phyloP scores from a whole-genome alignment of 2,329 filamentous ascomycete species.

The Alternaria longipes region DNA sequence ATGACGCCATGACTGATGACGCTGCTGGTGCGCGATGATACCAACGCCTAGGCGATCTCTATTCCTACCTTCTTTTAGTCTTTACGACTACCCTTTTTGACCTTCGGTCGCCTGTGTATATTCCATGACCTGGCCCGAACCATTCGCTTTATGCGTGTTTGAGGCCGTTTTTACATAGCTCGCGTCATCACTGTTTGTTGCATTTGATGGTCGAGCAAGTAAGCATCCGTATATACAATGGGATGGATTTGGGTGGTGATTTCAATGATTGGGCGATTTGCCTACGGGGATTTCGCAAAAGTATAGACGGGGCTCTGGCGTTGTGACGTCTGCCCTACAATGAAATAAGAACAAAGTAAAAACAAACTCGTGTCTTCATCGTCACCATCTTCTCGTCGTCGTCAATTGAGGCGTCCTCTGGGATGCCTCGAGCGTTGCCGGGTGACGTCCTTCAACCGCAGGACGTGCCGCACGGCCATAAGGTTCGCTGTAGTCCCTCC shows the following conservation, averaged over 20 bases:
- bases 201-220: conserved; percentile 19
- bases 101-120: conserved; percentile 50
- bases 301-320: conserved; percentile 36
- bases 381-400: background rate
- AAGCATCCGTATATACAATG: conserved; percentile 32
- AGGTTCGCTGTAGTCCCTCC: conserved; percentile 20
- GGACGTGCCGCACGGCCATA: conserved; percentile 27
- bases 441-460: conserved; percentile 30
- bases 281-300: conserved; percentile 29
- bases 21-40: conserved; percentile 43
- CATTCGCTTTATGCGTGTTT: conserved; percentile 27
- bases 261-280: conserved; percentile 25
- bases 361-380: background rate
- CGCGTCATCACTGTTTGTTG: conserved; percentile 15
- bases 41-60: conserved; percentile 32
- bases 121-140: conserved; percentile 39
- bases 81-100: conserved; percentile 32
- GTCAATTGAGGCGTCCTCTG: background rate
- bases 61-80: conserved; percentile 32
- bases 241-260: conserved; percentile 26
- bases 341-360: conserved; percentile 22
- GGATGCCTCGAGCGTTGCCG: conserved; percentile 2
- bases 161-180: conserved; percentile 36
- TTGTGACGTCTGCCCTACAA: conserved; percentile 25
- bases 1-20: conserved; percentile 52